Percentiles rank a stretch among this genome's conserved stretches.
These are phyloP conservation scores for Drechslerella coelobrocha DNA, from an alignment of 2,329 filamentous ascomycete species.

Conservation along the genomic window DNA sequence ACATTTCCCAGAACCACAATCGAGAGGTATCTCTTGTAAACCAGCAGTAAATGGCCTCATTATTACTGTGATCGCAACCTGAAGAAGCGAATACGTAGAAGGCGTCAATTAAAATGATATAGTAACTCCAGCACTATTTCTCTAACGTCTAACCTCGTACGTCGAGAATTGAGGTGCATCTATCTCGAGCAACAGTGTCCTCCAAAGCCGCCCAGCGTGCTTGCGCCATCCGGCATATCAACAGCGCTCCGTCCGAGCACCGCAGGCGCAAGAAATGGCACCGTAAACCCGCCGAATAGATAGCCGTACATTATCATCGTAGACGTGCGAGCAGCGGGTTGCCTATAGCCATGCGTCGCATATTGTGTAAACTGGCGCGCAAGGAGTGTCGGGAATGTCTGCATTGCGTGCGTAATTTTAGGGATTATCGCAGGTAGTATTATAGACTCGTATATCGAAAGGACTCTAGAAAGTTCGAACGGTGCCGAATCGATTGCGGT, in stretches of 20 bases:
- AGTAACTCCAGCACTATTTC: no score
- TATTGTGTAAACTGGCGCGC: slow-evolving; percentile 40
- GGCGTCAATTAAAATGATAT: no score
- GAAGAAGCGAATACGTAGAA: no score
- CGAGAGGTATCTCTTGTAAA: no score
- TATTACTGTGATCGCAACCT: no score
- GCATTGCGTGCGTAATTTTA: slow-evolving; percentile 1
- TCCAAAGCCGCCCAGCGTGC: slow-evolving; percentile 36
- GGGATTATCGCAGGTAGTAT: no score
- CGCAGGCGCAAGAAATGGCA: slow-evolving; percentile 53
- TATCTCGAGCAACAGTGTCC: slow-evolving; percentile 54
- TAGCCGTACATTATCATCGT: slow-evolving; percentile 46
- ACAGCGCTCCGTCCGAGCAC: slow-evolving; percentile 38
- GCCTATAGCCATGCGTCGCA: slow-evolving; percentile 29
- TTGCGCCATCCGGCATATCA: neutral
- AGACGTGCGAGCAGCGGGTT: slow-evolving; percentile 20
- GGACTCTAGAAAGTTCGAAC: no score
- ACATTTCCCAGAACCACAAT: neutral
- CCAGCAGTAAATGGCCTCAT: no score
- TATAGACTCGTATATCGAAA: no score
- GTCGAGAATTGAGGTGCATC: no score
- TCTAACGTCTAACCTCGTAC: no score
- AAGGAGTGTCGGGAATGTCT: slow-evolving; percentile 20
- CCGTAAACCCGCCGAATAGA: slow-evolving; percentile 47
- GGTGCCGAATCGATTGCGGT: no score